phyloP scores from a whole-genome alignment of 83 land plant genomes.

The Picea mariana region DNA sequence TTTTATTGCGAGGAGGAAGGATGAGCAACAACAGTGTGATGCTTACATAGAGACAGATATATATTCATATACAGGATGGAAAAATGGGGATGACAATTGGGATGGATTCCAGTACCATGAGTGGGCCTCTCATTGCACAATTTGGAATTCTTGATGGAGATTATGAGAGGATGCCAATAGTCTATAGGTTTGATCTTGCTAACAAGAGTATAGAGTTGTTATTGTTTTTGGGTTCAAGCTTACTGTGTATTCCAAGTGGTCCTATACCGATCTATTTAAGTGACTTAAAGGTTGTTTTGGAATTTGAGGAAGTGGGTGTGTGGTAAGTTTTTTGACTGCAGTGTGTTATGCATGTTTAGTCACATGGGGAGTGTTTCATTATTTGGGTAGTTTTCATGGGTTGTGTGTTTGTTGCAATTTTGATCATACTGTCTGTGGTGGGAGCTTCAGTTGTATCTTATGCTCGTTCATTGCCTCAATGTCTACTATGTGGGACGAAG shows the following conservation, averaged over 20 bases:
- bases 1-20: too few relatives aligned
- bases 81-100: neutral
- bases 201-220: conserved; percentile 28
- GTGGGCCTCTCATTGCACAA: conserved; percentile 17
- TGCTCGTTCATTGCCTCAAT: conserved; percentile 45
- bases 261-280: conserved; percentile 59
- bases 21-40: too few relatives aligned
- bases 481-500: too few relatives aligned
- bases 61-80: conserved; percentile 20
- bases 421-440: conserved; percentile 13
- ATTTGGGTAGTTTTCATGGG: neutral
- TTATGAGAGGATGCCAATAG: neutral
- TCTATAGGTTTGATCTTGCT: neutral
- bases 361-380: neutral
- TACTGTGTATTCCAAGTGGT: conserved; percentile 54
- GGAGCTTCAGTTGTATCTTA: conserved; percentile 51
- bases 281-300: conserved; percentile 18
- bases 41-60: neutral
- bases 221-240: conserved; percentile 46
- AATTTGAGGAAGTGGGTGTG: neutral
- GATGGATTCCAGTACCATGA: conserved; percentile 18
- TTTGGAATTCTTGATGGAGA: neutral
- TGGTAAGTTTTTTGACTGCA: neutral
- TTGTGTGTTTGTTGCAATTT: neutral
- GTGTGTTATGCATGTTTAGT: neutral